These are phyloP conservation scores for Neurospora sp. DNA, from an alignment of 495 filamentous ascomycete species.

Conservation along the genomic window DNA sequence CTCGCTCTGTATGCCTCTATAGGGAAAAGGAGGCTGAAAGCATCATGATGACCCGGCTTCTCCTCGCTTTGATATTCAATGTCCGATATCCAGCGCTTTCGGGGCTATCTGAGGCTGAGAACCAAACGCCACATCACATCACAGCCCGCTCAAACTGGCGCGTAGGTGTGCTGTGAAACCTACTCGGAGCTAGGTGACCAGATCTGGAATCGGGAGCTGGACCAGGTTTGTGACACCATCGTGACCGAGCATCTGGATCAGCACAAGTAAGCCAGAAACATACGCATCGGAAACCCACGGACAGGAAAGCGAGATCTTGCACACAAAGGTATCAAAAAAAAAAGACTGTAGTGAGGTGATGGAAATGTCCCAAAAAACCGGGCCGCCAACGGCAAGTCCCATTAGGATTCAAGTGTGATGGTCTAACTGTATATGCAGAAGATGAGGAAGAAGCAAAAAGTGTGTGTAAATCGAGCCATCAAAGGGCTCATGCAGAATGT, in stretches of 20 bases:
- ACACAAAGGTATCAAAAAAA: no score
- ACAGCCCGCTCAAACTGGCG: background rate
- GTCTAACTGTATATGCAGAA: background rate
- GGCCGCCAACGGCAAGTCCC: background rate
- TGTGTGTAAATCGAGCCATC: background rate
- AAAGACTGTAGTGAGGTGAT: no score
- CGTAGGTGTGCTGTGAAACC: background rate
- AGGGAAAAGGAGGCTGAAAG: background rate
- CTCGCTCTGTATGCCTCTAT: background rate
- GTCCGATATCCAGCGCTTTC: background rate
- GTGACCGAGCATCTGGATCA: no score
- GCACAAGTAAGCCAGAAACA: no score
- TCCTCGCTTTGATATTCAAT: background rate
- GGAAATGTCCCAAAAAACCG: background rate
- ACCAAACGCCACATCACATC: background rate
- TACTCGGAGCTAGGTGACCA: background rate
- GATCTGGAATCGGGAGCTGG: background rate
- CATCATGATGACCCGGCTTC: background rate
- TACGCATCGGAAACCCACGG: no score
- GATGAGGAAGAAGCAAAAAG: background rate
- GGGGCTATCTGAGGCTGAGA: background rate
- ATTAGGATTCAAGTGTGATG: background rate
- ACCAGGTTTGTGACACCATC: background rate
- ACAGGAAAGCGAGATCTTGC: no score
- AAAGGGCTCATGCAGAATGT: background rate